Evolutionary conservation across 2,329 filamentous ascomycete species (phyloP).

Genomic region (Nemania bipapillata): DNA sequence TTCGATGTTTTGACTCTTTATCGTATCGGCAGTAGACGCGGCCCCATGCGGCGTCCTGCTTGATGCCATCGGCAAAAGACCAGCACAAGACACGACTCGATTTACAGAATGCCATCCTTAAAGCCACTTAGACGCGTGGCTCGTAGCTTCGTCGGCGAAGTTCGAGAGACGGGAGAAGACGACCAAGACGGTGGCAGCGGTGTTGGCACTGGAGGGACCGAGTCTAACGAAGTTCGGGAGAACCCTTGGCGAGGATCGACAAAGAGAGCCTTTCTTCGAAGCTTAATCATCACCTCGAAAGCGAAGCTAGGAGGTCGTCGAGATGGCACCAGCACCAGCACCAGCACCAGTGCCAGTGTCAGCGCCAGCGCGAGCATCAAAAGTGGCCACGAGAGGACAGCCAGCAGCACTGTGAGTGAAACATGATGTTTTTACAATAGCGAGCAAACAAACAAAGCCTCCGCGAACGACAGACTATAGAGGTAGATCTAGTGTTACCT

Average conservation of each 20-base stretch:
- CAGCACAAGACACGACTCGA: slow-evolving; percentile 25
- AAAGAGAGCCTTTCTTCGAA: slow-evolving; percentile 41
- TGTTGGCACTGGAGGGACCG: slow-evolving; percentile 20
- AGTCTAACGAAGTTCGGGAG: slow-evolving; percentile 19
- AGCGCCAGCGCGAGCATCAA: slow-evolving; percentile 10
- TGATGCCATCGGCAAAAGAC: slow-evolving; percentile 32
- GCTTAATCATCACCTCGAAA: slow-evolving; percentile 44
- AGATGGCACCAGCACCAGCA: slow-evolving; percentile 3
- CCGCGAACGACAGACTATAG: background rate
- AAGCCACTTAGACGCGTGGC: slow-evolving; percentile 44
- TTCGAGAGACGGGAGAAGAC: slow-evolving; percentile 36
- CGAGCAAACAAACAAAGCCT: slow-evolving; percentile 2
- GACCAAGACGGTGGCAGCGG: slow-evolving; percentile 11
- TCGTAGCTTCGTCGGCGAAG: slow-evolving; percentile 43
- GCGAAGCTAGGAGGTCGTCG: slow-evolving; percentile 32
- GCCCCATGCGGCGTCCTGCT: slow-evolving; percentile 36
- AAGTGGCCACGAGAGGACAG: slow-evolving; percentile 21
- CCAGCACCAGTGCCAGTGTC: background rate
- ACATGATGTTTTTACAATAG: slow-evolving; percentile 5
- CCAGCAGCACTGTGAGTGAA: slow-evolving; percentile 28
- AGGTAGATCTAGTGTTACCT: slow-evolving; percentile 14
- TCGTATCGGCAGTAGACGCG: slow-evolving; percentile 34
- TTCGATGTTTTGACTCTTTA: slow-evolving; percentile 7
- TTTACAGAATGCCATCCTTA: slow-evolving; percentile 44
- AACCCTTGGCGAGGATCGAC: slow-evolving; percentile 32